These are phyloP conservation scores for Phytopythium helicoides DNA, from an alignment of 352 stramenopile species.

Conservation along the genomic window DNA sequence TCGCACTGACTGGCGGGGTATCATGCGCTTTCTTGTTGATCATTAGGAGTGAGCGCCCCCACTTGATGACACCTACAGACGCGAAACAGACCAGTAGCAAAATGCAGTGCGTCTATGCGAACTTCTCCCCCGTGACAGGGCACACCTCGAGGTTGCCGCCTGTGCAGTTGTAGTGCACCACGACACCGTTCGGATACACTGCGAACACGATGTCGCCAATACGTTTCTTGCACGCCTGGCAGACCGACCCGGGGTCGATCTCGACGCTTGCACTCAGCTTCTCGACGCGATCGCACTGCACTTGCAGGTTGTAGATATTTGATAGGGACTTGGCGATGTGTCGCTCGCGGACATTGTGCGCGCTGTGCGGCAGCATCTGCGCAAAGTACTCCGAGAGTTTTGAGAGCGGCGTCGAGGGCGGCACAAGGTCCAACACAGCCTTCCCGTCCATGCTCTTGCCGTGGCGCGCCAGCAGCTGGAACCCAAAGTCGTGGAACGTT, in stretches of 20 bases:
- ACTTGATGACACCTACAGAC: no score
- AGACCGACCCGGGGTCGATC: slow-evolving; percentile 78
- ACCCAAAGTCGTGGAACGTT: slow-evolving; percentile 77
- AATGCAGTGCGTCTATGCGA: slow-evolving; percentile 33
- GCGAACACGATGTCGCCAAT: slow-evolving; percentile 89
- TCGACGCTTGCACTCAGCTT: slow-evolving; percentile 77
- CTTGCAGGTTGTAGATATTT: slow-evolving; percentile 90
- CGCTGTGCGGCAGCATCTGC: slow-evolving; percentile 72
- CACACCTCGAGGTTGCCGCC: slow-evolving; percentile 81
- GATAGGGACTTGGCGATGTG: slow-evolving; percentile 79
- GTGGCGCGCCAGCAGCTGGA: slow-evolving; percentile 72
- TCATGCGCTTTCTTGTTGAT: no score
- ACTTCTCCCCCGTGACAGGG: slow-evolving; percentile 78
- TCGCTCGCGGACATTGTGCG: slow-evolving; percentile 80
- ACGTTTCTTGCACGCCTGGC: slow-evolving; percentile 80
- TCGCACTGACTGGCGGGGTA: no score
- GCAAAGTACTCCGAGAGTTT: slow-evolving; percentile 87
- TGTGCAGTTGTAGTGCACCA: slow-evolving; percentile 89
- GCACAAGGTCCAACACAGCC: slow-evolving; percentile 64
- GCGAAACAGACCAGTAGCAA: not conserved
- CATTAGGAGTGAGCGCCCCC: not conserved
- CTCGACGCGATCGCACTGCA: slow-evolving; percentile 84
- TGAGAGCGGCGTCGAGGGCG: slow-evolving; percentile 59
- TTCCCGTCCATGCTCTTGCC: slow-evolving; percentile 78
- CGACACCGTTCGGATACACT: slow-evolving; percentile 82